Evolutionary conservation across 2,329 filamentous ascomycete species (phyloP).

Genomic region (Venturia pyrina): DNA sequence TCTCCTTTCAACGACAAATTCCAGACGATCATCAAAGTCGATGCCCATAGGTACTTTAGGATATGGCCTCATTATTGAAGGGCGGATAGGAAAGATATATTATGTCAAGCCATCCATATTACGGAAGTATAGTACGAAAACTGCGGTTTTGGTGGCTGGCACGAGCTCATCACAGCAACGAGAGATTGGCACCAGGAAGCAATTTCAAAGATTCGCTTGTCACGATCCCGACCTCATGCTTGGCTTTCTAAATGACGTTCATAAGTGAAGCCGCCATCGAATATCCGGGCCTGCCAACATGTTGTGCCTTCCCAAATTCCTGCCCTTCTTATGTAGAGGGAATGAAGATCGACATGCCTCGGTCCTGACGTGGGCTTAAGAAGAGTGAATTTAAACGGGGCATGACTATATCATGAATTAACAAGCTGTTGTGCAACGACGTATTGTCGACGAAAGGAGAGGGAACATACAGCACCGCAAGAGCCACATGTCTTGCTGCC

Average conservation of each 20-base stretch:
- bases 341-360: not conserved
- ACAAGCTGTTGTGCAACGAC: not conserved
- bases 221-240: not conserved
- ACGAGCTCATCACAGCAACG: no score
- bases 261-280: not conserved
- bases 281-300: not conserved
- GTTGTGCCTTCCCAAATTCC: not conserved
- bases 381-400: not conserved
- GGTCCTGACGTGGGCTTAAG: not conserved
- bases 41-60: no score
- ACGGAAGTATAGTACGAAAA: no score
- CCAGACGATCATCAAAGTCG: no score
- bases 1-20: no score
- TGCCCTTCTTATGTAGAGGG: not conserved
- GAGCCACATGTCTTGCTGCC: conserved; percentile 27
- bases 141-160: not conserved
- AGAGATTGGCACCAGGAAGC: not conserved
- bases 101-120: no score
- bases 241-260: not conserved
- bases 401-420: not conserved
- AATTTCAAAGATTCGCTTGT: not conserved
- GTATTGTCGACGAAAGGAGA: not conserved
- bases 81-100: no score
- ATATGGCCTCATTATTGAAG: no score
- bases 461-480: conserved; percentile 20